Base-by-base conservation (phyloP, 129 eudicot species). In the Ambrosia trifida region DNA sequence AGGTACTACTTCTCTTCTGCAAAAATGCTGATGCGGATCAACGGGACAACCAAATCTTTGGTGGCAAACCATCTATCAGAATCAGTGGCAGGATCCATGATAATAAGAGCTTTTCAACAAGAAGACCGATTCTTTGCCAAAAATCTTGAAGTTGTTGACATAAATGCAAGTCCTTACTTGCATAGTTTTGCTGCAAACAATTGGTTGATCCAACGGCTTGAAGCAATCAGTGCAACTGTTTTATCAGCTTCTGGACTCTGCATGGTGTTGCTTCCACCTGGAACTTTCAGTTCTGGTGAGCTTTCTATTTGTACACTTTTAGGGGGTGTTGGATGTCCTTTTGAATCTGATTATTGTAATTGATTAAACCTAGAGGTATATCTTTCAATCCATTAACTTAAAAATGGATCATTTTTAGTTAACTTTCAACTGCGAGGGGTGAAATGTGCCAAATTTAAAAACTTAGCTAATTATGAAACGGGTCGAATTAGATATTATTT, bases 21-120 rank as follows among this genome's bases (percentile, higher is more conserved):
- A 12, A 95, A 86, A 82, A 94, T 85, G 79, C 58, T 90, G 85
- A 87, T 85, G 96, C 78, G 97, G 75, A 82, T 94, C 58, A 85
- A 89, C 44, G 98, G 97, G 66, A 94, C 97, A 31, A 85, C 97
- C 17, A 89, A 88, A 78, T 90, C 99, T 33, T 77, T 86, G 61
- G 88, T 90, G 58, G 97, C 96, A 24, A 87, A 88, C 80, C 99
- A 95, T 79, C 86, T 95, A 33, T 89, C 97, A 30, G 99, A 90
- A 83, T 83, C 97, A 6, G 69, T 90, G 35, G 93, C 99, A 5
- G 99, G 99, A 58, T 83, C 85, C 72, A 81, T 70, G 76, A 90
- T 93, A 16, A 95, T 95, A 49, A 85, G 97, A 77, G 99, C 99
- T 62, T 95, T 95, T 50, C 73, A 81, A 78, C 89, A 90, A 74